Evolutionary conservation across 257 asterid genomes (phyloP).

Genomic region (Apocynum venetum): DNA sequence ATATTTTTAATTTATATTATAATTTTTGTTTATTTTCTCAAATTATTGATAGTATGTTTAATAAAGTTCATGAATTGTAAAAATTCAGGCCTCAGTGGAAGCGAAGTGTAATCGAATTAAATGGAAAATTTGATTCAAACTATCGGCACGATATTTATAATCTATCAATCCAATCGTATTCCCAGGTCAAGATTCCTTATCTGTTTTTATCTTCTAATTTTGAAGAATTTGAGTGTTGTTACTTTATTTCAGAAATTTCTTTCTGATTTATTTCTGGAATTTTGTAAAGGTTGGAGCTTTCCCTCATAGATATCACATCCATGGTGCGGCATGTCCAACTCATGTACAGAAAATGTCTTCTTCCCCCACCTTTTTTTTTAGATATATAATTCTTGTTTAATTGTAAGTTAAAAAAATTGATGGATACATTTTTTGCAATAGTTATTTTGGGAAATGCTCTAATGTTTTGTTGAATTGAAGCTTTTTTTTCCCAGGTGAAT

Average conservation of each 20-base stretch:
- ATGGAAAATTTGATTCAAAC: conserved; percentile 55
- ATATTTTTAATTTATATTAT: neutral
- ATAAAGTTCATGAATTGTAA: neutral
- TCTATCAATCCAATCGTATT: conserved; percentile 63
- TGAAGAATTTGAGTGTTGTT: neutral
- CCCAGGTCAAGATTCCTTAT: conserved; percentile 39
- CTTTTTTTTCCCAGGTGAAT: conserved; percentile 30
- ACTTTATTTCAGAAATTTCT: neutral
- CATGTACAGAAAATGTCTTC: conserved; percentile 47
- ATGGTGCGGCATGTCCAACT: conserved; percentile 62
- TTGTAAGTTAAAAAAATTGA: neutral
- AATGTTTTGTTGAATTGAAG: neutral
- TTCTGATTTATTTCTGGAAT: neutral
- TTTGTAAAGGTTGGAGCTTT: conserved; percentile 49
- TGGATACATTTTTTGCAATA: neutral
- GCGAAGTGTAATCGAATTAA: conserved; percentile 59
- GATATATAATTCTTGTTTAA: neutral
- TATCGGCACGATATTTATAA: conserved; percentile 50
- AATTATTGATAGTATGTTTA: neutral
- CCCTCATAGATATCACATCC: conserved; percentile 70
- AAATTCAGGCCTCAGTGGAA: conserved; percentile 57
- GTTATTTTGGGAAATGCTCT: neutral
- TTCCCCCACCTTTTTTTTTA: neutral
- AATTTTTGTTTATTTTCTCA: neutral
- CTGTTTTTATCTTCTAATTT: neutral